phyloP scores from a whole-genome alignment of 106 monocot genomes.

The Dendrobium nobile region DNA sequence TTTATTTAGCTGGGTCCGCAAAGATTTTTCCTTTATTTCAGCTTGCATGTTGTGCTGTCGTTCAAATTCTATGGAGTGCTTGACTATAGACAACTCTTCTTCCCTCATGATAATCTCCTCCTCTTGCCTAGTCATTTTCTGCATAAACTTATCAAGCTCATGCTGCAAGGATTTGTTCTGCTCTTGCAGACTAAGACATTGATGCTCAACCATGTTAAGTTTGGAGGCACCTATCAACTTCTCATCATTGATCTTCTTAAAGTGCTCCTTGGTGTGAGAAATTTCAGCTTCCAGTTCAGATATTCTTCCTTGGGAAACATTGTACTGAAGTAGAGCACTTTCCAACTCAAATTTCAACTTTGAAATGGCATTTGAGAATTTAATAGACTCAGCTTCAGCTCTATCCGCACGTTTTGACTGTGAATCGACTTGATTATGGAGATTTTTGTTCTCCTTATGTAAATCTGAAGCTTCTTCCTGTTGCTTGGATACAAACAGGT shows the following conservation, averaged over 20 bases:
- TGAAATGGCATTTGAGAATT: slow-evolving; percentile 30
- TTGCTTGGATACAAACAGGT: slow-evolving; percentile 18
- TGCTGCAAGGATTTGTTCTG: slow-evolving; percentile 13
- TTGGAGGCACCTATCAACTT: slow-evolving; percentile 10
- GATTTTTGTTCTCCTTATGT: neutral
- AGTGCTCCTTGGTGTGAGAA: slow-evolving; percentile 20
- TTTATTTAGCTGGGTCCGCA: slow-evolving; percentile 14
- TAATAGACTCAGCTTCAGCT: slow-evolving; percentile 20
- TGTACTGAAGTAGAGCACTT: slow-evolving; percentile 26
- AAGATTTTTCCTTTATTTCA: slow-evolving; percentile 8
- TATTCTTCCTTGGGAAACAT: slow-evolving; percentile 25
- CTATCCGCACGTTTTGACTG: slow-evolving; percentile 1
- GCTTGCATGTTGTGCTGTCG: neutral
- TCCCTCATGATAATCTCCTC: slow-evolving; percentile 4
- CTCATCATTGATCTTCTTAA: slow-evolving; percentile 35
- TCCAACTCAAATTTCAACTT: slow-evolving; percentile 39
- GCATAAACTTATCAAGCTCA: neutral
- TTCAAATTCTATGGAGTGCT: neutral
- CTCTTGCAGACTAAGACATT: slow-evolving; percentile 22
- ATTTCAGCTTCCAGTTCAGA: slow-evolving; percentile 38
- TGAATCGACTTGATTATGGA: neutral
- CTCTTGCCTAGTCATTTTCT: neutral
- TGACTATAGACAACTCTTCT: neutral
- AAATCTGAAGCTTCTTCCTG: slow-evolving; percentile 12
- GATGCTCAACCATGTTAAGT: slow-evolving; percentile 23